Conservation (phyloP, 2,329 filamentous ascomycete genomes). For the Diaporthe citriasiana region DNA sequence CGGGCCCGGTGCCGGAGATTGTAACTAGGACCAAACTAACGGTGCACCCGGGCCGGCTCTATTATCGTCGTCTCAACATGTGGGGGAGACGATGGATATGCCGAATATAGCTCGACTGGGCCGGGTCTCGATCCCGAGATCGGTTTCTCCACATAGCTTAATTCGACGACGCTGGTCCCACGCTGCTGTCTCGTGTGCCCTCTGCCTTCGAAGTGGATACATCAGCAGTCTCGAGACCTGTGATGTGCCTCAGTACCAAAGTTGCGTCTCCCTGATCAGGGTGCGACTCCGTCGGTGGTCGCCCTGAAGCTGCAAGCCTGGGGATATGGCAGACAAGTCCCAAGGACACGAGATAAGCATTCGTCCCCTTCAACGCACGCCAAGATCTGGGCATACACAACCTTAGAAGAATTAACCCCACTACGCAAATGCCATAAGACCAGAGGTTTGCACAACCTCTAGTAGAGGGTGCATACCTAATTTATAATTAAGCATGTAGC, state of each 20-base stretch:
- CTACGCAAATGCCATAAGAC: too few species aligned
- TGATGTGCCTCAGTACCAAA: background rate
- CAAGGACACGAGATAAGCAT: too few species aligned
- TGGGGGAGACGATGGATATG: slow-evolving; percentile 2
- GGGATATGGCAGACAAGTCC: background rate
- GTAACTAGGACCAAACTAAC: background rate
- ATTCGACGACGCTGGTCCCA: slow-evolving; percentile 27
- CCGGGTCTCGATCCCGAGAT: slow-evolving; percentile 3
- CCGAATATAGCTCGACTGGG: background rate
- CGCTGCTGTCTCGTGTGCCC: background rate
- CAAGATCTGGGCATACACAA: background rate
- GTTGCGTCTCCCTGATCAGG: background rate
- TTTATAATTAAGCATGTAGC: too few species aligned
- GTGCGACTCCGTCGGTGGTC: background rate
- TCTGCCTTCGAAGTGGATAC: background rate
- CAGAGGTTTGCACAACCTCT: too few species aligned
- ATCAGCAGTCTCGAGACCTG: background rate
- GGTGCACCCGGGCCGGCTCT: slow-evolving; percentile 15
- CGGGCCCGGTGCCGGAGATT: slow-evolving; percentile 20
- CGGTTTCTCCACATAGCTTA: slow-evolving; percentile 34
- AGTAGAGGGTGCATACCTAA: too few species aligned
- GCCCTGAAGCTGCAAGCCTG: background rate
- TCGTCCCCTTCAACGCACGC: background rate
- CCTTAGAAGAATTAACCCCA: too few species aligned
- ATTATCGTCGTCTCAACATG: slow-evolving; percentile 1